These are phyloP conservation scores for Amanita thiersii DNA, from an alignment of 768 basidiomycete species.

Conservation along the genomic window DNA sequence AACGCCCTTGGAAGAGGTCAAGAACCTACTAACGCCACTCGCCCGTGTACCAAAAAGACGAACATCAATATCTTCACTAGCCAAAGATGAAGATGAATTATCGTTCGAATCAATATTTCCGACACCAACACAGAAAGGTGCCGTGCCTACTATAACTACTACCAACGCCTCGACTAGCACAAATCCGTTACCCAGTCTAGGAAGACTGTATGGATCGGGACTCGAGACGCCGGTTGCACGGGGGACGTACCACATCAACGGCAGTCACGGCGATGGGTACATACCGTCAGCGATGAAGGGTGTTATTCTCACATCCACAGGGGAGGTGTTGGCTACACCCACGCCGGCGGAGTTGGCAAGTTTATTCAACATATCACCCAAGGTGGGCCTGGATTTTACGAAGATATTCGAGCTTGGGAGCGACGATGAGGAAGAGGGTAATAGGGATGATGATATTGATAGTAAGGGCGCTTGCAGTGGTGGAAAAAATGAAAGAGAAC, in stretches of 20 bases:
- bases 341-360: slow-evolving; percentile 56
- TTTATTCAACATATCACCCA: slow-evolving; percentile 62
- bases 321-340: slow-evolving; percentile 67
- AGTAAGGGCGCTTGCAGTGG: slow-evolving; percentile 20
- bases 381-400: slow-evolving; percentile 65
- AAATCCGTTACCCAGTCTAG: too few relatives aligned
- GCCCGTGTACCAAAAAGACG: slow-evolving; percentile 19
- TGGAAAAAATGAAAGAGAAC: slow-evolving; percentile 22
- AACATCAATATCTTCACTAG: slow-evolving; percentile 16
- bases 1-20: slow-evolving; percentile 68
- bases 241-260: too few relatives aligned
- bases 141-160: too few relatives aligned
- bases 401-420: slow-evolving; percentile 73
- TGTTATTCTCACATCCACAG: slow-evolving; percentile 72
- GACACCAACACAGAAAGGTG: slow-evolving; percentile 19
- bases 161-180: too few relatives aligned
- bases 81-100: slow-evolving; percentile 7
- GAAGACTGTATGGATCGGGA: too few relatives aligned
- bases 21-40: slow-evolving; percentile 54
- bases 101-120: slow-evolving; percentile 12
- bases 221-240: slow-evolving; percentile 52
- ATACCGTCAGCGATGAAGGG: slow-evolving; percentile 63
- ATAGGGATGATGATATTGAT: background rate
- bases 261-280: slow-evolving; percentile 22
- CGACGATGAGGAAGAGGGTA: slow-evolving; percentile 7